Percentiles rank a stretch among this genome's conserved stretches.
These are phyloP conservation scores for Xylaria sp. DNA, from an alignment of 495 filamentous ascomycete species.

Conservation along the genomic window DNA sequence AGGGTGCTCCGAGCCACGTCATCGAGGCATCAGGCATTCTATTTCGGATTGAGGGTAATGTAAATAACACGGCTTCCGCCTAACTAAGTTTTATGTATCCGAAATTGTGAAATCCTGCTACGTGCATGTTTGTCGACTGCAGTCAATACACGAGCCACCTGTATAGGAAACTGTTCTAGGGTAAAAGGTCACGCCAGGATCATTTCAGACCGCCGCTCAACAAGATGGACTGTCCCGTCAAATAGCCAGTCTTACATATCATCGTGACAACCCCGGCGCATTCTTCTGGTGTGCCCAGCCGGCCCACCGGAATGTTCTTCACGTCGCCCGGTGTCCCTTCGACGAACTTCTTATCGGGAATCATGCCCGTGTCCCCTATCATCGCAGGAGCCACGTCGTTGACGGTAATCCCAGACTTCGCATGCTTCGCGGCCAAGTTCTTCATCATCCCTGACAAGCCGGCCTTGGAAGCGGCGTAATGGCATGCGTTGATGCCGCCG, in stretches of 20 bases:
- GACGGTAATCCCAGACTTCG: conserved; percentile 70
- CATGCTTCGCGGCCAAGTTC: conserved; percentile 68
- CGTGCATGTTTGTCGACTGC: not conserved
- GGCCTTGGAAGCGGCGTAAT: conserved; percentile 72
- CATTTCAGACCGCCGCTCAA: conserved; percentile 63
- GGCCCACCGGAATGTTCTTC: conserved; percentile 64
- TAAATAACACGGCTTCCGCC: not conserved
- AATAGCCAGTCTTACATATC: conserved; percentile 72
- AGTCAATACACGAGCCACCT: not conserved
- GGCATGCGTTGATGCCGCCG: conserved; percentile 72
- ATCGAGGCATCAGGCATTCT: not conserved
- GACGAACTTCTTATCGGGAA: conserved; percentile 62
- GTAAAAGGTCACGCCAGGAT: not conserved
- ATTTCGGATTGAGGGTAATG: not conserved
- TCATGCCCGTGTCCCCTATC: conserved; percentile 73
- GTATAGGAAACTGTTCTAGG: not conserved
- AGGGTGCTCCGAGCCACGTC: not conserved
- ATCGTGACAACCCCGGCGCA: conserved; percentile 71
- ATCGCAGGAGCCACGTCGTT: conserved; percentile 79
- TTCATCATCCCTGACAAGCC: conserved; percentile 70
- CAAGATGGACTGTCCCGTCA: conserved; percentile 69
- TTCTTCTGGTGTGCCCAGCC: conserved; percentile 71
- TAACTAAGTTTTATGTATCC: not conserved
- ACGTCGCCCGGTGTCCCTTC: conserved; percentile 58
- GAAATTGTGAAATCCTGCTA: not conserved